Percentiles rank a stretch among this genome's conserved stretches.
Evolutionary conservation across 148 eudicot genomes (phyloP).

Genomic region (Pouteria glomerata): DNA sequence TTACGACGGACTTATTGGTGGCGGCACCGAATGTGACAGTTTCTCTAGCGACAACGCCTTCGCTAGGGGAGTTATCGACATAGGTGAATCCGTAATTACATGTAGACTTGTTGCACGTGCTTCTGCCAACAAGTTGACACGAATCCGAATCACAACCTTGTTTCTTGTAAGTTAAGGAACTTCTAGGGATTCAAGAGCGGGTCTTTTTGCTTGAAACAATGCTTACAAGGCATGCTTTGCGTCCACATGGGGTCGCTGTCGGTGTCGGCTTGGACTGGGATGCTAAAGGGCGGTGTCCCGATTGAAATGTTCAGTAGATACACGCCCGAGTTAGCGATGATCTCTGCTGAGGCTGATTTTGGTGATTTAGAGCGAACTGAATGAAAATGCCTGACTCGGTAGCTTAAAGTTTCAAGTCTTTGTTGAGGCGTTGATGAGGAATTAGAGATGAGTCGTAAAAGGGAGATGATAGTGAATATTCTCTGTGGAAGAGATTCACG

Average conservation of each 20-base stretch:
- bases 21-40: conserved; percentile 14
- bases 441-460: no score
- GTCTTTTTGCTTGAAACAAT: conserved; percentile 27
- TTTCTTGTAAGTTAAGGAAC: conserved; percentile 30
- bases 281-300: conserved; percentile 32
- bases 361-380: background rate
- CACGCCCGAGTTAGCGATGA: conserved; percentile 22
- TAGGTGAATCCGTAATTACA: background rate
- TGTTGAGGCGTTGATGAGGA: background rate
- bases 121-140: conserved; percentile 17
- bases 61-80: conserved; percentile 9
- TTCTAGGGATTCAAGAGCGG: conserved; percentile 34
- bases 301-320: conserved; percentile 40
- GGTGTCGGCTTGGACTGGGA: conserved; percentile 39
- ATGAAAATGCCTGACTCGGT: background rate
- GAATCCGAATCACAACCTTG: conserved; percentile 19
- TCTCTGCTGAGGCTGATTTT: background rate
- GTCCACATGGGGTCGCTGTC: conserved; percentile 46
- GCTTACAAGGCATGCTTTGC: conserved; percentile 38
- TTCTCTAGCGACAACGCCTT: conserved; percentile 14
- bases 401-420: conserved; percentile 17
- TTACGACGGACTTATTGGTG: background rate
- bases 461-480: no score
- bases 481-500: no score
- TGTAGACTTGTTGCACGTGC: background rate